These are phyloP conservation scores for Blastomyces gilchristii DNA, from an alignment of 2,329 filamentous ascomycete genomes.

Conservation along the genomic window DNA sequence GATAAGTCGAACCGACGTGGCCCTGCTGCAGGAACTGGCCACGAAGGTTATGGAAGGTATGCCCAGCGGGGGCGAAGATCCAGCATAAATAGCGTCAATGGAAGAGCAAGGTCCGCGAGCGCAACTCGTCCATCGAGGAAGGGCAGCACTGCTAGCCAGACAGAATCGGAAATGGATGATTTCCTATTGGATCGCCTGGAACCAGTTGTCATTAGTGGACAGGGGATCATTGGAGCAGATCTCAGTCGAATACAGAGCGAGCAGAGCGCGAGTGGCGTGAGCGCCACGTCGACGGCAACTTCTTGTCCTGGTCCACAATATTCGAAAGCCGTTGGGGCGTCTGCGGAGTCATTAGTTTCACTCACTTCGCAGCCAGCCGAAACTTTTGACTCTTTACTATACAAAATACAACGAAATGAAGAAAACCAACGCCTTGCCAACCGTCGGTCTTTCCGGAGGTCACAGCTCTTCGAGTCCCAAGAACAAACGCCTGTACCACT, in stretches of 20 bases:
- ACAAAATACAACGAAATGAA: slow-evolving; percentile 10
- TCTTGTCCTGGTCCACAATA: slow-evolving; percentile 17
- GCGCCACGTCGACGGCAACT: slow-evolving; percentile 23
- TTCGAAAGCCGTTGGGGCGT: slow-evolving; percentile 23
- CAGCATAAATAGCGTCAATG: slow-evolving; percentile 33
- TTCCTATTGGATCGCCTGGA: slow-evolving; percentile 39
- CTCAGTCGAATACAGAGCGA: slow-evolving; percentile 32
- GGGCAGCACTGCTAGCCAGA: slow-evolving; percentile 32
- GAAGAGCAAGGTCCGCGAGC: slow-evolving; percentile 34
- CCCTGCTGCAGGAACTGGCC: slow-evolving; percentile 82
- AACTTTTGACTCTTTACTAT: slow-evolving; percentile 19
- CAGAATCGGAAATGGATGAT: slow-evolving; percentile 38
- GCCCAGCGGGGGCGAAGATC: slow-evolving; percentile 35
- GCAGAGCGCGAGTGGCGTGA: slow-evolving; percentile 29
- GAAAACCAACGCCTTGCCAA: slow-evolving; percentile 14
- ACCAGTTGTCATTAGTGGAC: slow-evolving; percentile 42
- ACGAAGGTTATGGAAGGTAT: slow-evolving; percentile 55
- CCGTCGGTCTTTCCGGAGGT: slow-evolving; percentile 20
- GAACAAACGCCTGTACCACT: slow-evolving; percentile 14
- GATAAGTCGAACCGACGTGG: slow-evolving; percentile 59
- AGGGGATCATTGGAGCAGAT: slow-evolving; percentile 27
- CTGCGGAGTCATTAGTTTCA: slow-evolving; percentile 26
- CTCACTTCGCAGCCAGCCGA: slow-evolving; percentile 25
- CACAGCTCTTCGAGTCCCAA: slow-evolving; percentile 21
- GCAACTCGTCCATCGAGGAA: slow-evolving; percentile 32